These are phyloP conservation scores for Globisporangium lucens DNA, from an alignment of 352 stramenopile genomes.

Conservation along the genomic window DNA sequence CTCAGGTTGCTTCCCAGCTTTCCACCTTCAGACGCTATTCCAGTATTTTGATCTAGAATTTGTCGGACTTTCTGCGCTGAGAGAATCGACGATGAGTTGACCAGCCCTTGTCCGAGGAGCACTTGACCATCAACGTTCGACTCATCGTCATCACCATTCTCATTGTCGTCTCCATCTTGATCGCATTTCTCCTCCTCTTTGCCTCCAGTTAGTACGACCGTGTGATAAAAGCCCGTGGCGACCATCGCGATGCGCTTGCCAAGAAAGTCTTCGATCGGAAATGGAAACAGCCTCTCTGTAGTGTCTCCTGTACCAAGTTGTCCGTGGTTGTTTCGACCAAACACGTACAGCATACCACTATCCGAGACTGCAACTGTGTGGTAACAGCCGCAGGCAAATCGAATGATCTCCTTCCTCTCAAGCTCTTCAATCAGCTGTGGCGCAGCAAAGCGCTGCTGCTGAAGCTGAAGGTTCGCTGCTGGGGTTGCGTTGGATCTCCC, in stretches of 20 bases:
- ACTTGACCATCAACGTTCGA: neutral
- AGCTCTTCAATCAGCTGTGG: conserved; percentile 65
- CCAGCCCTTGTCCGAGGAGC: neutral
- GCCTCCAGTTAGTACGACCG: conserved; percentile 84
- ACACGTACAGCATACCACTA: conserved; percentile 91
- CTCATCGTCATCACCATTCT: neutral
- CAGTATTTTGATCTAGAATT: conserved; percentile 4
- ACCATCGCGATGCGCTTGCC: conserved; percentile 87
- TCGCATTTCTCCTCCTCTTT: conserved; percentile 51
- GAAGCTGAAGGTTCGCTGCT: conserved; percentile 52
- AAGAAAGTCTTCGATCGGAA: conserved; percentile 87
- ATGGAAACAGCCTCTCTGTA: conserved; percentile 82
- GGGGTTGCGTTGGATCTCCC: conserved; percentile 37
- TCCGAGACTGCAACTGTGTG: conserved; percentile 87
- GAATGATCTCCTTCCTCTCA: conserved; percentile 80
- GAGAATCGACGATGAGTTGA: conserved; percentile 12
- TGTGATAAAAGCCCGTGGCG: conserved; percentile 93
- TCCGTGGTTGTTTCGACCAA: conserved; percentile 93
- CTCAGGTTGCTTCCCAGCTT: neutral
- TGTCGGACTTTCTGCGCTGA: conserved; percentile 8
- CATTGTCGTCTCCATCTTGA: conserved; percentile 13
- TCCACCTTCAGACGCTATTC: neutral
- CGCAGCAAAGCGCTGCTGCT: conserved; percentile 63
- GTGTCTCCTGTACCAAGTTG: conserved; percentile 91
- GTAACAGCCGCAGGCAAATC: conserved; percentile 90